Base-by-base conservation (phyloP, 768 basidiomycete genomes). In the Pleurotus sapidus region DNA sequence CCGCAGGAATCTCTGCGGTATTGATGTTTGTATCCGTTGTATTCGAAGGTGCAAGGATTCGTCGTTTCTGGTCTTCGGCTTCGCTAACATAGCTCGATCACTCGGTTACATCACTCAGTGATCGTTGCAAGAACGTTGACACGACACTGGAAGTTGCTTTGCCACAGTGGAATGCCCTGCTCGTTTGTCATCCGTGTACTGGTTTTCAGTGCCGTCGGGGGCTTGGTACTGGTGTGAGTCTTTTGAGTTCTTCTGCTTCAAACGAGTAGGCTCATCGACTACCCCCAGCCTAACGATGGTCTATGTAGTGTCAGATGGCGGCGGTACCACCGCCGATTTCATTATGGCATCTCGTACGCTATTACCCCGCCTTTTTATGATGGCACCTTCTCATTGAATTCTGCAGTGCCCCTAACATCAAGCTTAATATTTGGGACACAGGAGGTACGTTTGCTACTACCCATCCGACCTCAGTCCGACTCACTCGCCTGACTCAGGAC, bases 221-320 rank as follows among this genome's bases (percentile, higher is more conserved):
- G 24, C 20, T n/a, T 23, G 12, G 49, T 50, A n/a, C 30, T 50
- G 30, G 34, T 25, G 49, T 50, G 37, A 5, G 49, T n/a, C 17
- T 48, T 25, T 25, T 12, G 23, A 46, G 45, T 11, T 1, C 30
- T 30, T 7, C 30, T 7, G 30, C 30, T 30, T 30, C 8, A 30
- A 30, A 30, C 30, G 6, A 9, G 30, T 30, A 30, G 30, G 20
- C 17, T 25, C 17, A 50, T 27, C 37, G n/a, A 17, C 27, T n/a
- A 15, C 17, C 37, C 37, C 17, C 14, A 50, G 49, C 17, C 30
- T 50, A 12, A 50, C 49, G 23, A 15, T 50, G 30, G 49, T 50
- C 12, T 50, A 50, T 50, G 49, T 50, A 14, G 49, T 50, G 4
- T 50, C 49, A 27, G 37, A 50, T 50, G 49, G 49, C 12, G 49